Conservation (phyloP, 805 yeast genomes). For the Starmerella bacillaris region DNA sequence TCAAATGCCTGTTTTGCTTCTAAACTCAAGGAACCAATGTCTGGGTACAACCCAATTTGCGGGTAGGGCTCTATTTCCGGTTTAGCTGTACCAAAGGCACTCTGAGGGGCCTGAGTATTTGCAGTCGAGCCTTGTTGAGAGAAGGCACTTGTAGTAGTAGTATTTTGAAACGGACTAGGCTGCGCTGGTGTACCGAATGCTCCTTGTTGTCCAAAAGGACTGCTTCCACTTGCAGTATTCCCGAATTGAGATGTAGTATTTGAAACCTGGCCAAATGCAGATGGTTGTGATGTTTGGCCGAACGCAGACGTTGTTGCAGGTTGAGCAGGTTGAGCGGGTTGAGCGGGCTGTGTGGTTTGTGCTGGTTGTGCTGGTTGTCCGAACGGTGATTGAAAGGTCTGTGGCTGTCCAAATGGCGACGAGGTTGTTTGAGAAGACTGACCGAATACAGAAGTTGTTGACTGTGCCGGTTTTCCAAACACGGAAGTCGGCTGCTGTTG, state of each 20-base stretch:
- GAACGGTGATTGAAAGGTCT: too few relatives aligned
- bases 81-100: too few relatives aligned
- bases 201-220: too few relatives aligned
- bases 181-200: too few relatives aligned
- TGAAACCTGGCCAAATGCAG: constrained; percentile 3
- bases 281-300: not conserved
- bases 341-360: too few relatives aligned
- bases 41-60: constrained; percentile 23
- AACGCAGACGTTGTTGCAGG: constrained; percentile 4
- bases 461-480: too few relatives aligned
- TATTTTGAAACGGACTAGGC: too few relatives aligned
- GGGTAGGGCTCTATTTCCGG: constrained; percentile 11
- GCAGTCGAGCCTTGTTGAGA: not conserved
- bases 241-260: constrained; percentile 1
- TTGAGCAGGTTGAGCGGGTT: constrained; percentile 1
- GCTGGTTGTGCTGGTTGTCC: not conserved
- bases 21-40: constrained; percentile 28
- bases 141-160: too few relatives aligned
- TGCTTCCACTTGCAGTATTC: not conserved
- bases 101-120: not conserved
- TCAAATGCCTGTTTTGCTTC: constrained; percentile 31
- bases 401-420: too few relatives aligned
- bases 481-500: too few relatives aligned
- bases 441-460: too few relatives aligned
- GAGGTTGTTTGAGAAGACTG: too few relatives aligned